Evolutionary conservation across 768 basidiomycete species (phyloP).

Genomic region (Galerina sulciceps): DNA sequence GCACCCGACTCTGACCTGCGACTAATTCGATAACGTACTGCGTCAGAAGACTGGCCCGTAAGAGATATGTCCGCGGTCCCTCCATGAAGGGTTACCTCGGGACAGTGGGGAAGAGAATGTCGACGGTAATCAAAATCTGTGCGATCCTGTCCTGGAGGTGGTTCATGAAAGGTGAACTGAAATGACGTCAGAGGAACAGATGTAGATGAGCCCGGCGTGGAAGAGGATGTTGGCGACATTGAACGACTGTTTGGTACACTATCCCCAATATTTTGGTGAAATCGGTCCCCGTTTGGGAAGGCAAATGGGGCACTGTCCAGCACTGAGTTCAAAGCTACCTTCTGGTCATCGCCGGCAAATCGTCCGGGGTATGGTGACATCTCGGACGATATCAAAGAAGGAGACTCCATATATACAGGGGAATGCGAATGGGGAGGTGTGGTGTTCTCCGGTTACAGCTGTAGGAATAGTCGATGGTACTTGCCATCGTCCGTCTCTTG

Average conservation of each 20-base stretch:
- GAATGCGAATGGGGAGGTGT: conserved; percentile 54
- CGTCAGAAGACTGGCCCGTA: conserved; percentile 52
- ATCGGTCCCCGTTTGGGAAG: conserved; percentile 29
- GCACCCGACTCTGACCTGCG: conserved; percentile 52
- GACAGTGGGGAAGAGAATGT: conserved; percentile 50
- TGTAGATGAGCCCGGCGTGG: conserved; percentile 55
- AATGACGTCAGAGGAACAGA: conserved; percentile 71
- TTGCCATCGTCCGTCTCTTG: conserved; percentile 45
- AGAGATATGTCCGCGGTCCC: conserved; percentile 75
- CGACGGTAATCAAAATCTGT: conserved; percentile 71
- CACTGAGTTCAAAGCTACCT: conserved; percentile 24
- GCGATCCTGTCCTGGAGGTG: conserved; percentile 54
- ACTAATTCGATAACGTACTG: conserved; percentile 63
- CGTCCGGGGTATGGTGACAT: conserved; percentile 29
- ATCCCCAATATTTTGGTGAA: conserved; percentile 21
- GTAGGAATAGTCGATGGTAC: conserved; percentile 37
- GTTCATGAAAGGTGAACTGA: conserved; percentile 67
- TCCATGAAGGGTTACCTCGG: conserved; percentile 74
- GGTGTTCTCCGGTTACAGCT: conserved; percentile 40
- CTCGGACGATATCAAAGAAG: conserved; percentile 47
- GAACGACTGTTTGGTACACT: conserved; percentile 59
- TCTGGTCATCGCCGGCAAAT: conserved; percentile 32
- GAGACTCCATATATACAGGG: conserved; percentile 60
- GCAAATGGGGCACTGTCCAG: conserved; percentile 30
- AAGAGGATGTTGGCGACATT: conserved; percentile 67